phyloP scores from a whole-genome alignment of 169 alveolate genomes.

The Eimeria tenella region DNA sequence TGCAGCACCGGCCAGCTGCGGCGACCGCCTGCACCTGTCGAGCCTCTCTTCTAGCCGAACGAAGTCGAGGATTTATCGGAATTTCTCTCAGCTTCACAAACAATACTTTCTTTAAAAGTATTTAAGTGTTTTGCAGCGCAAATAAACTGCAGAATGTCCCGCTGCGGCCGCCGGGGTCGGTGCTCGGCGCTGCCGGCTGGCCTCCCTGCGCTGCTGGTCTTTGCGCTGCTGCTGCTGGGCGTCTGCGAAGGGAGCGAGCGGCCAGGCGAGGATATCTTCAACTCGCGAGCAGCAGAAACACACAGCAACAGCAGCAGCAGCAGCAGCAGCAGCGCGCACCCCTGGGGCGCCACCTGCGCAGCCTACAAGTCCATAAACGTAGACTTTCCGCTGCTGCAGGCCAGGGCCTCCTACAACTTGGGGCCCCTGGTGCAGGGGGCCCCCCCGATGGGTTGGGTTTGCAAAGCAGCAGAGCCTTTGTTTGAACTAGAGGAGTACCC shows the following conservation, averaged over 20 bases:
- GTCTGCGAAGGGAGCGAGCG: background rate
- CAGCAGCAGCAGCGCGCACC: background rate
- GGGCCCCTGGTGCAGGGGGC: constrained; percentile 26
- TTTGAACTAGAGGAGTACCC: constrained; percentile 51
- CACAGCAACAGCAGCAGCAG: too few species aligned
- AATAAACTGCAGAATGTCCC: background rate
- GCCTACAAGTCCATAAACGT: constrained; percentile 23
- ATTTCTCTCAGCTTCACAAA: too few species aligned
- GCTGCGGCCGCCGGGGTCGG: background rate
- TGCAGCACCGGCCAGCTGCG: too few species aligned
- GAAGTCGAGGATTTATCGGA: too few species aligned
- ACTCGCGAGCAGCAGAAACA: too few species aligned
- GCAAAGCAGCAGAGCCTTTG: constrained; percentile 57
- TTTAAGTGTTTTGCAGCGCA: too few species aligned
- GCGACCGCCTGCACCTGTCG: too few species aligned
- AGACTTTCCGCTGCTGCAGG: constrained; percentile 7
- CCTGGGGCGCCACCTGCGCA: constrained; percentile 50
- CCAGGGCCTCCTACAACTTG: constrained; percentile 41
- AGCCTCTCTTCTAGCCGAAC: too few species aligned
- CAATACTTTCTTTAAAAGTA: too few species aligned
- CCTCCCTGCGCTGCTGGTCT: background rate
- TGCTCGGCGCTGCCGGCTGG: constrained; percentile 24
- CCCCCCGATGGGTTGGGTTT: constrained; percentile 42
- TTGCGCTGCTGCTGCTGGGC: background rate
- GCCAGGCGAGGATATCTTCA: too few species aligned